Conservation (phyloP, 2,329 filamentous ascomycete genomes). For the Trichoderma citrinoviride region DNA sequence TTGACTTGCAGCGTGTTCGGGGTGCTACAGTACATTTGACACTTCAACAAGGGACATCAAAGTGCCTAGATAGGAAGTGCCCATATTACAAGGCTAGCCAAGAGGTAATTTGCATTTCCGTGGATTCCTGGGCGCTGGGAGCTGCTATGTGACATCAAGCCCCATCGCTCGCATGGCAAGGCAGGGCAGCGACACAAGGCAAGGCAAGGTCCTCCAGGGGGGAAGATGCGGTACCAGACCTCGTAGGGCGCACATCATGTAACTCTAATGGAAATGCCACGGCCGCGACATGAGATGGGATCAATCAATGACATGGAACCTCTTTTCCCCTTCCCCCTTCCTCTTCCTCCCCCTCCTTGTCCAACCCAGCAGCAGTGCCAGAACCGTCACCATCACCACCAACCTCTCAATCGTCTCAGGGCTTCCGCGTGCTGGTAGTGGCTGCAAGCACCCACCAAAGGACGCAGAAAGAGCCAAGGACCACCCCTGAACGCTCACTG, state of each 20-base stretch:
- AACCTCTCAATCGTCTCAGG: too few species aligned
- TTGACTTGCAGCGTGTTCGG: too few species aligned
- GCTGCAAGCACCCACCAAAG: background rate
- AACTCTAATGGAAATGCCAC: constrained; percentile 9
- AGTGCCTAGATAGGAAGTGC: background rate
- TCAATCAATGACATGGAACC: background rate
- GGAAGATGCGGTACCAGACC: too few species aligned
- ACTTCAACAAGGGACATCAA: background rate
- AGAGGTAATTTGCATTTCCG: background rate
- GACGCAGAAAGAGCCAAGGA: too few species aligned
- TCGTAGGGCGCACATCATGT: constrained; percentile 11
- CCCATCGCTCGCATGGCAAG: background rate
- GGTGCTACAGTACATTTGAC: too few species aligned
- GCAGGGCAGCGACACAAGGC: too few species aligned
- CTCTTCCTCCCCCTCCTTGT: background rate
- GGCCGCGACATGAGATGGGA: background rate
- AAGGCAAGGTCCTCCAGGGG: too few species aligned
- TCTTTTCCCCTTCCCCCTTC: background rate
- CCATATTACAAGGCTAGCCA: background rate
- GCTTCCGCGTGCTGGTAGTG: background rate
- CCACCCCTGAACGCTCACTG: background rate
- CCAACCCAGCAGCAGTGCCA: too few species aligned
- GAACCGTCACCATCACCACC: too few species aligned
- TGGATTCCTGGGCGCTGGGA: background rate
- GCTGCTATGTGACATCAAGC: background rate